These are phyloP conservation scores for Colletotrichum viniferum DNA, from an alignment of 2,329 filamentous ascomycete species.

Conservation along the genomic window DNA sequence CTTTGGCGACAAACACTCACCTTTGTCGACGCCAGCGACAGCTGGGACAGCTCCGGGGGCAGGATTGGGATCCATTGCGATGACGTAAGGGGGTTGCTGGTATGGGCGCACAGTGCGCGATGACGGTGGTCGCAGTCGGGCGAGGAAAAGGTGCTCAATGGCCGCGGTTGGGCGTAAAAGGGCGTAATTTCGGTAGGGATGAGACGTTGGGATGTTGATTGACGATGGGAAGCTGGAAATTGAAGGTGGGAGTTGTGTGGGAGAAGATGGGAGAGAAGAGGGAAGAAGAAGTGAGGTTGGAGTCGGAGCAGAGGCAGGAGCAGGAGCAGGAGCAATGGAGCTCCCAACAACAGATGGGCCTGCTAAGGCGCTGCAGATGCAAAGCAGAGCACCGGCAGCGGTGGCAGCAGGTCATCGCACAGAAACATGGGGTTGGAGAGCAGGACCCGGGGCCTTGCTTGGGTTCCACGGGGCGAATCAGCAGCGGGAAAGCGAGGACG, in stretches of 20 bases:
- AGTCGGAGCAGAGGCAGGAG: conserved; percentile 3
- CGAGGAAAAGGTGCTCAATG: conserved; percentile 1
- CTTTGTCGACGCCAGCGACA: conserved; percentile 31
- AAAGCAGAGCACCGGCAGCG: neutral
- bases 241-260: neutral
- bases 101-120: conserved; percentile 15
- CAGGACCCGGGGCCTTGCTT: neutral
- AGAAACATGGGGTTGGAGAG: conserved; percentile 15
- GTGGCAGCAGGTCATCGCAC: conserved; percentile 17
- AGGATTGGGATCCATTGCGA: conserved; percentile 35
- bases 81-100: conserved; percentile 31
- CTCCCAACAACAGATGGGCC: neutral
- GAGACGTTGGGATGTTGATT: neutral
- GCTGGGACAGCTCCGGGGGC: conserved; percentile 20
- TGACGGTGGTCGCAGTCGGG: neutral
- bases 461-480: conserved; percentile 18
- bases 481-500: neutral
- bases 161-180: neutral
- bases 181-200: neutral
- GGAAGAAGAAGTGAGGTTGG: conserved; percentile 21
- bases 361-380: neutral
- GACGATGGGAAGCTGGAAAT: neutral
- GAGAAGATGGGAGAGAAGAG: conserved; percentile 2
- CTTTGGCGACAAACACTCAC: conserved; percentile 22
- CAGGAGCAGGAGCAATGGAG: neutral